These are phyloP conservation scores for Oryza officinalis DNA, from an alignment of 176 grass and related monocot species.

Conservation along the genomic window DNA sequence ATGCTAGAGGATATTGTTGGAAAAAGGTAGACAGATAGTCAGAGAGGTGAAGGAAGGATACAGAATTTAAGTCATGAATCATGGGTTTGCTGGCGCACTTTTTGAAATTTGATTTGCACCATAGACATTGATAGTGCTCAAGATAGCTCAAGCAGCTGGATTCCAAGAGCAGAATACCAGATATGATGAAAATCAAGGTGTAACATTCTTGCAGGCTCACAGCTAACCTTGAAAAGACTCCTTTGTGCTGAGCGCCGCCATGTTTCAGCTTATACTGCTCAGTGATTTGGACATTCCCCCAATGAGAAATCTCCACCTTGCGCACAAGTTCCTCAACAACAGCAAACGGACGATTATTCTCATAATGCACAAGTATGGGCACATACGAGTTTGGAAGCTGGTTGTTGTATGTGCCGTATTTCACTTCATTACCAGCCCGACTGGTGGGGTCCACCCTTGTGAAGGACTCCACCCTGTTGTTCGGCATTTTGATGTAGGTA, in stretches of 20 bases:
- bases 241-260: constrained; percentile 82
- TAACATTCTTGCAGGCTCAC: constrained; percentile 21
- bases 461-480: constrained; percentile 80
- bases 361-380: constrained; percentile 72
- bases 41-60: not conserved
- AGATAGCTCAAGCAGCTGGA: not conserved
- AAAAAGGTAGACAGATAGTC: not conserved
- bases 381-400: constrained; percentile 58
- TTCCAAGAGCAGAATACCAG: not conserved
- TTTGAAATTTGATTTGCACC: not conserved
- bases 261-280: constrained; percentile 91
- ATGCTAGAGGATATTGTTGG: constrained; percentile 7
- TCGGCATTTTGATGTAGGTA: constrained; percentile 63
- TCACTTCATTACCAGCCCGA: constrained; percentile 66
- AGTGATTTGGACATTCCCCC: constrained; percentile 85
- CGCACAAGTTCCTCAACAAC: constrained; percentile 81
- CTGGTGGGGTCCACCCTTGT: constrained; percentile 70
- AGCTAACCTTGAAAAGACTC: constrained; percentile 84
- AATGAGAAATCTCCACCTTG: constrained; percentile 94
- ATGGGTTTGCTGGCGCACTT: not conserved
- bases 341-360: constrained; percentile 88
- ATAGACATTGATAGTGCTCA: not conserved
- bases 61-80: not conserved
- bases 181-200: not conserved
- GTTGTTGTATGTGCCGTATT: constrained; percentile 69